Percentiles rank a stretch among this genome's conserved stretches.
These are phyloP conservation scores for Penicillium turbatum DNA, from an alignment of 495 filamentous ascomycete genomes.

Conservation along the genomic window DNA sequence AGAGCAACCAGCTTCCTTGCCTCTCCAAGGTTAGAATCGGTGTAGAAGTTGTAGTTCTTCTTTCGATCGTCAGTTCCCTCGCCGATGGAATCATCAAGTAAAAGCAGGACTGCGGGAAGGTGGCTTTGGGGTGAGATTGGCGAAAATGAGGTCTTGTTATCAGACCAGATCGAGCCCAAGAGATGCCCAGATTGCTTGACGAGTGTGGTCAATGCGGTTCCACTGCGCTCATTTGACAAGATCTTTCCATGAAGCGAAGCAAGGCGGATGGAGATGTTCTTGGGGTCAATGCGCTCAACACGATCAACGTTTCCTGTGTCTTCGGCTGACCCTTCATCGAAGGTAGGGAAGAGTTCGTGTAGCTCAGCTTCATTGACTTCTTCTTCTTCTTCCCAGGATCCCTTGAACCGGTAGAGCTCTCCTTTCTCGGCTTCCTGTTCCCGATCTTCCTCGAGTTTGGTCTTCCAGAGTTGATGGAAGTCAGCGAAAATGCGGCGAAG, in stretches of 20 bases:
- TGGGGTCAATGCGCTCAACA: conserved; percentile 36
- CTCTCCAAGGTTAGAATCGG: conserved; percentile 69
- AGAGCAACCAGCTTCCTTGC: conserved; percentile 64
- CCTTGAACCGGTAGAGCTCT: conserved; percentile 77
- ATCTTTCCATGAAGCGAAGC: conserved; percentile 52
- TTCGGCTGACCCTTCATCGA: conserved; percentile 47
- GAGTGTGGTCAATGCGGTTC: conserved; percentile 28
- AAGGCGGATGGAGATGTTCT: conserved; percentile 45
- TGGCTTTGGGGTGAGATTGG: conserved; percentile 47
- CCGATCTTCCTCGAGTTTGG: conserved; percentile 66
- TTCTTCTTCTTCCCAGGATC: conserved; percentile 66
- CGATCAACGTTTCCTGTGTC: conserved; percentile 22
- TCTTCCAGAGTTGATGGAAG: conserved; percentile 76
- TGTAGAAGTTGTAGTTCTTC: conserved; percentile 81
- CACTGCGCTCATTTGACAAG: conserved; percentile 32
- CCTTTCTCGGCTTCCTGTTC: conserved; percentile 63
- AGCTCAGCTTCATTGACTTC: conserved; percentile 75
- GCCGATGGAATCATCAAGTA: conserved; percentile 55
- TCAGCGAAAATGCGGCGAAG: conserved; percentile 54
- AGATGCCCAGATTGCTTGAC: conserved; percentile 39
- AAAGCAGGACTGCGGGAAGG: conserved; percentile 61
- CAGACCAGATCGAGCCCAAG: conserved; percentile 39
- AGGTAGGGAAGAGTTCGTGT: conserved; percentile 74
- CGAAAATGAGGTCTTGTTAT: conserved; percentile 26
- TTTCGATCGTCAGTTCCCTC: conserved; percentile 25